Evolutionary conservation across 345 rosid species (phyloP), one percentile per base, ranked within the genome.

Genomic region (Mallotus nudiflorus): DNA sequence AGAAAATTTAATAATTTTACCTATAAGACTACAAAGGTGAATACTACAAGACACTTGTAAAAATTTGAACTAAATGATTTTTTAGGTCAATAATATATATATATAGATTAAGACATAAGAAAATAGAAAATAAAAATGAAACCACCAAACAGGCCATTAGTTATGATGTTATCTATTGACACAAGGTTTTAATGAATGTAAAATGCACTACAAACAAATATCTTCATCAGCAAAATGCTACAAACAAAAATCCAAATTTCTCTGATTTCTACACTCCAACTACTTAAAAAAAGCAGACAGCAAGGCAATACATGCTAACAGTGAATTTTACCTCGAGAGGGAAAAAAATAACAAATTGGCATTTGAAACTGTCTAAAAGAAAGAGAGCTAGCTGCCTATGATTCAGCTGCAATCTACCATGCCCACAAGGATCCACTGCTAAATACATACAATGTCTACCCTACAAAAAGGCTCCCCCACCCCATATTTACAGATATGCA

Each of bases 401-500:
- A n/a, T n/a, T n/a, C n/a, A 56, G 66, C 60, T 28, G 52, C 13
- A 56, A 62, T 29, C 74, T 69, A 75, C 39, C 42, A 39, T 37
- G 58, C 62, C 46, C 46, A 19, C 48, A 69, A 58, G 31, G 67
- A 56, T 66, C 46, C 67, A 58, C 48, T 35, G 54, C 9, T 57
- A 6, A 57, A 63, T 40, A 71, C 39, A 52, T 33, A 71, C 39
- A 52, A 25, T 29, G 67, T 31, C 55, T 62, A 31, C 31, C 66
- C 55, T 73, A 67, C 64, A 48, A 57, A 52, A 60, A 16, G 51
- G 68, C 67, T 42, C 9, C 11, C 7, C 49, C 42, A n/a, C n/a
- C 13, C 14, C 22, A 37, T 79, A 78, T 80, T 45, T 84, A 84
- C 84, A 82, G 37, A 24, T 14, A 54, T 50, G 52, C 59, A 60